phyloP scores from a whole-genome alignment of 257 asterid genomes.

The Mentha longifolia region DNA sequence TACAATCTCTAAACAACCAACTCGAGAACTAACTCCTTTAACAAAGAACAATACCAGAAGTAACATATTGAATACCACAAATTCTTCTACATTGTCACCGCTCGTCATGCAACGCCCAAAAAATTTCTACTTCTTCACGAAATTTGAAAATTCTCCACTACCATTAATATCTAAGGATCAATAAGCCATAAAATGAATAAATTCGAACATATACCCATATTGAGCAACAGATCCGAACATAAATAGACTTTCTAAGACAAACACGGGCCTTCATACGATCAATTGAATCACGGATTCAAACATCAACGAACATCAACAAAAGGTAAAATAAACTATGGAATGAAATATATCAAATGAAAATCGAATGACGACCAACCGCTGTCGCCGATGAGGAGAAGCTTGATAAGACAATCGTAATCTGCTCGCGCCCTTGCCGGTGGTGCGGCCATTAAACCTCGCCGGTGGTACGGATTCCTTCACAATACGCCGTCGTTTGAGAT shows the following conservation, averaged over 20 bases:
- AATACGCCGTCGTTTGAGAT: conserved; percentile 30
- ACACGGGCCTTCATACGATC: conserved; percentile 24
- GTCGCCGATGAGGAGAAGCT: conserved; percentile 74
- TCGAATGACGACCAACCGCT: conserved; percentile 45
- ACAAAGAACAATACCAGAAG: conserved; percentile 11
- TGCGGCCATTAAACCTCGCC: conserved; percentile 58
- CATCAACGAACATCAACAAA: not conserved
- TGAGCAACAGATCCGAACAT: conserved; percentile 39
- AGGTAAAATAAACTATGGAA: not conserved
- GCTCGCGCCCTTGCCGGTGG: conserved; percentile 73
- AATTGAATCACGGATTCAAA: conserved; percentile 9
- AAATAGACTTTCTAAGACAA: not conserved
- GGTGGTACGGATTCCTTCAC: conserved; percentile 37
- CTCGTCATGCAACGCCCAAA: conserved; percentile 23
- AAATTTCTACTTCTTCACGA: not conserved
- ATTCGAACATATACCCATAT: conserved; percentile 1
- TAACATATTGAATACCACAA: conserved; percentile 1
- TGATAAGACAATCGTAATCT: conserved; percentile 66
- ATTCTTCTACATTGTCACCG: conserved; percentile 9
- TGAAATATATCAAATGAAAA: conserved; percentile 6
- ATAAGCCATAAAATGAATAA: conserved; percentile 7
- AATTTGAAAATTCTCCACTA: not conserved
- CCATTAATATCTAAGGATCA: not conserved
- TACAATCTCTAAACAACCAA: not conserved
- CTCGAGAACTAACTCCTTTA: conserved; percentile 10